Base-by-base conservation (phyloP, 148 eudicot genomes). In the Vaccinium vitisidaea region DNA sequence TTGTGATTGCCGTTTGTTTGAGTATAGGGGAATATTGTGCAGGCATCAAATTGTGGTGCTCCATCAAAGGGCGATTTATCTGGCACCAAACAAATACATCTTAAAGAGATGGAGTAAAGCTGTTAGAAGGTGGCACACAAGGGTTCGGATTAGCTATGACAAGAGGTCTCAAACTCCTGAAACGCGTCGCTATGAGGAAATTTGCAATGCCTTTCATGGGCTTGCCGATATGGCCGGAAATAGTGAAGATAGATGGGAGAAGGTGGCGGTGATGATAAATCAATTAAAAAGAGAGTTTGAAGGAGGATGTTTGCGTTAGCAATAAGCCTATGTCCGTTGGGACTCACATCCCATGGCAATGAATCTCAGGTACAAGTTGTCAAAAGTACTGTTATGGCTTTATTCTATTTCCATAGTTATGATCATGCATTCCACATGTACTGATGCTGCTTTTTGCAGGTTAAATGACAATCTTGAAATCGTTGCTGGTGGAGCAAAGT, bases 1-100 rank as follows among this genome's bases (percentile, higher is more conserved):
- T 1, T 56, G 67, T 55, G 67, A 79, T 54, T 80, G 82, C 36
- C 48, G 32, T 43, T 55, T 80, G 82, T 56, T 80, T 56, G 82
- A 55, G 23, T 80, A 13, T 80, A 30, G 25, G 55, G 82, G 82
- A 5, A 80, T 80, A 27, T 23, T 80, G 9, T 80, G 82, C 39
- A 55, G 82, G 14, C 82, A 80, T 80, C 43, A 16, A 56, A 56
- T 56, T 30, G 46, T 27, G 7, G 82, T 56, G 39, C 25, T 77
- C 50, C 14, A n/a, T 77, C 23, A 77, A 14, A 11, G n/a, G 48
- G 36, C 23, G 3, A 23, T 77, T 15, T 10, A 49, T 5, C 25
- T 0, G 2, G 58, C 53, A 43, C 80, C 80, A 49, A 5, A n/a
- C 19, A 36, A 50, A 18, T 77, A 50, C 39, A 77, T 77, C 6